phyloP scores from a whole-genome alignment of 371 early-diverging fungal genomes.

The Catenaria anguillulae region DNA sequence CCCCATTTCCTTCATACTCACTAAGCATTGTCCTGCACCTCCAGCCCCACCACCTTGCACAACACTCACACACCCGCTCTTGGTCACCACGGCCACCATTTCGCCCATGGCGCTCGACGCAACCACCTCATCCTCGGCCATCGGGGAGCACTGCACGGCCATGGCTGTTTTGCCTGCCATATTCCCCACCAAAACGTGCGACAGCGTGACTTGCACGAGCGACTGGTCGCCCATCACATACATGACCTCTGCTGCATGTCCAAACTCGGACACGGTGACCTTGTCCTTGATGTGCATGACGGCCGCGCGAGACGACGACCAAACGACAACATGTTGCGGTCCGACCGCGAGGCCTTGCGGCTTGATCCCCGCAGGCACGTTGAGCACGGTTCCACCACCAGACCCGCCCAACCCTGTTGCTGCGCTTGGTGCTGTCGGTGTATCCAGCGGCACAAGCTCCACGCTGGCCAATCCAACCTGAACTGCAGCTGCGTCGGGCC shows the following conservation, averaged over 20 bases:
- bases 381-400: not conserved
- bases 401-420: no score
- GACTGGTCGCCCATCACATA: not conserved
- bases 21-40: no score
- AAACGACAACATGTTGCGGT: not conserved
- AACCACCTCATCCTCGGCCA: not conserved
- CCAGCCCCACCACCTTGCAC: no score
- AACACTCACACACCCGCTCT: no score
- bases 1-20: no score
- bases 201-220: not conserved
- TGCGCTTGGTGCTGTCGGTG: not conserved
- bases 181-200: not conserved
- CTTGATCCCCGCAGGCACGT: not conserved
- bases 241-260: not conserved
- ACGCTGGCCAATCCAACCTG: not conserved
- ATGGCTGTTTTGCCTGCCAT: not conserved
- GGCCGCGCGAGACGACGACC: not conserved
- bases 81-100: not conserved
- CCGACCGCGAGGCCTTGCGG: not conserved
- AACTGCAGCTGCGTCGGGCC: not conserved
- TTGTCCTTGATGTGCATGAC: not conserved
- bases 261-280: not conserved
- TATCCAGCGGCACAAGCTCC: not conserved
- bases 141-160: not conserved
- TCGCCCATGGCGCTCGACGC: not conserved